Conservation (phyloP, 2,329 filamentous ascomycete genomes). For the Huntiella savannae region DNA sequence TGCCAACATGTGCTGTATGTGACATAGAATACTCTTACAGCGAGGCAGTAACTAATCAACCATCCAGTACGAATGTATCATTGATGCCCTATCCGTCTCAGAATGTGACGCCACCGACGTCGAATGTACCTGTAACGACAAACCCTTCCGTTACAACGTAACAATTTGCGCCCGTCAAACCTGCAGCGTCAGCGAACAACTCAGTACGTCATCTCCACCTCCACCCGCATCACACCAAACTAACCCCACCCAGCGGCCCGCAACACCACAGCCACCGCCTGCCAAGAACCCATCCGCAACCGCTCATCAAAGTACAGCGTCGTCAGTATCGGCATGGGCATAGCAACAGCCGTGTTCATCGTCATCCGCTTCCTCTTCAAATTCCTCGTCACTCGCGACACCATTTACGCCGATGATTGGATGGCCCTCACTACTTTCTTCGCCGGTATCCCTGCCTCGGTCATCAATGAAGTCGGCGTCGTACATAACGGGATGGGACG, state of each 20-base stretch:
- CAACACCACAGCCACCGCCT: conserved; percentile 15
- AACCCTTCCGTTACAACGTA: conserved; percentile 14
- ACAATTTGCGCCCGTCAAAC: conserved; percentile 15
- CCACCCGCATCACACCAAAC: conserved; percentile 1
- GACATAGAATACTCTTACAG: neutral
- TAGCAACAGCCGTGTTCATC: conserved; percentile 22
- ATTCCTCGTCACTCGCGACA: conserved; percentile 18
- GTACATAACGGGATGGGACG: conserved; percentile 25
- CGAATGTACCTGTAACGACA: conserved; percentile 18
- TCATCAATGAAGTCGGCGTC: conserved; percentile 18
- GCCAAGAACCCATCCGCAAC: conserved; percentile 16
- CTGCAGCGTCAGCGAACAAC: conserved; percentile 12
- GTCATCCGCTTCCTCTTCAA: conserved; percentile 23
- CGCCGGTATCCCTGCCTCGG: conserved; percentile 16
- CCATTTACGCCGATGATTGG: conserved; percentile 23
- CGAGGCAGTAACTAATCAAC: neutral
- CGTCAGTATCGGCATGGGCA: conserved; percentile 18
- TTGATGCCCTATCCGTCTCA: conserved; percentile 14
- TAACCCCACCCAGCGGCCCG: conserved; percentile 9
- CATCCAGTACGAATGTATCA: conserved; percentile 16
- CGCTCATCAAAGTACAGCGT: conserved; percentile 19
- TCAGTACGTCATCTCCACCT: conserved; percentile 1
- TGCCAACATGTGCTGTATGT: conserved; percentile 19
- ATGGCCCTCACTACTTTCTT: conserved; percentile 17
- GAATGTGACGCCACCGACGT: conserved; percentile 15